Evolutionary conservation across 2,329 filamentous ascomycete species (phyloP).

Genomic region (Clarireedia homoeocarpa): DNA sequence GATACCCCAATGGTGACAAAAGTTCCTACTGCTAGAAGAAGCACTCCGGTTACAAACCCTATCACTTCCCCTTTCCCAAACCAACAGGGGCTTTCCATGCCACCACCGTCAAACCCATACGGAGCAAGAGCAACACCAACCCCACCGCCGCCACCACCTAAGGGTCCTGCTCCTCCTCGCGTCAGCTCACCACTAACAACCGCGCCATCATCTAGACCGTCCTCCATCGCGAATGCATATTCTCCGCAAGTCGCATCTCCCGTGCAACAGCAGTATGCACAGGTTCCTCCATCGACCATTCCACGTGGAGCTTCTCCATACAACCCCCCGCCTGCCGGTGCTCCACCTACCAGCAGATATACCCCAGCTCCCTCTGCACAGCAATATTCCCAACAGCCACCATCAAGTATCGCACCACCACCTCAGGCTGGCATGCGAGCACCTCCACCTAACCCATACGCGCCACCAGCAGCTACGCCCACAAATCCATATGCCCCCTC

Average conservation of each 20-base stretch:
- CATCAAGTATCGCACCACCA: constrained; percentile 33
- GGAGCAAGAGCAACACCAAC: constrained; percentile 55
- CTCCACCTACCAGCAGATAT: constrained; percentile 69
- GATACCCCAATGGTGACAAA: constrained; percentile 84
- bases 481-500: constrained; percentile 55
- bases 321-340: constrained; percentile 64
- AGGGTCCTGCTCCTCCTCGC: constrained; percentile 62
- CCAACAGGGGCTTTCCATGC: constrained; percentile 46
- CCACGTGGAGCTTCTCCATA: constrained; percentile 78
- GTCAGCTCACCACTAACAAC: constrained; percentile 62
- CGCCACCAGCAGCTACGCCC: constrained; percentile 33
- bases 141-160: constrained; percentile 76
- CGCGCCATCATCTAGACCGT: constrained; percentile 40
- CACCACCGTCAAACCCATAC: constrained; percentile 53
- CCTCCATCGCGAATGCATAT: constrained; percentile 55
- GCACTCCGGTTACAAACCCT: constrained; percentile 52
- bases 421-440: constrained; percentile 36
- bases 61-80: constrained; percentile 71
- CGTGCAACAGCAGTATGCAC: constrained; percentile 29
- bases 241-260: constrained; percentile 48
- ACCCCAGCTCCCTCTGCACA: constrained; percentile 58
- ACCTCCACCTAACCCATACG: constrained; percentile 41
- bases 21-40: constrained; percentile 58
- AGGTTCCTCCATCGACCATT: constrained; percentile 46
- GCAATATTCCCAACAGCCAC: constrained; percentile 39